Evolutionary conservation across 768 basidiomycete genomes (phyloP).

Genomic region (Suillus discolor): DNA sequence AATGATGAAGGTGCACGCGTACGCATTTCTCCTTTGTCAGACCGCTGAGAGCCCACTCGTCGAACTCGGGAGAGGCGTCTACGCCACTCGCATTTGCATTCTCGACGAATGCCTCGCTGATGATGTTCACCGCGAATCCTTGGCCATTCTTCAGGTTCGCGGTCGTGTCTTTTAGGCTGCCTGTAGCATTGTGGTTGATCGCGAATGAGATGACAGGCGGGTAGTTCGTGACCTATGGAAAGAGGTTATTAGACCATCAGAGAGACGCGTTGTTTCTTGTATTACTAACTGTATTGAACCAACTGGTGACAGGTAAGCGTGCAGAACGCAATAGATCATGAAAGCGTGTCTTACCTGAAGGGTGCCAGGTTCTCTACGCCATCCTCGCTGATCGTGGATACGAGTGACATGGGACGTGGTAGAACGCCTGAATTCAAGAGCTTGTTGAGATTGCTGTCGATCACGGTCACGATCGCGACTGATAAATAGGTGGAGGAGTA

Average conservation of each 20-base stretch:
- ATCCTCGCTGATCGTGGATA: conserved; percentile 37
- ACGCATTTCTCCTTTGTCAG: conserved; percentile 43
- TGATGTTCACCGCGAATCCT: conserved; percentile 55
- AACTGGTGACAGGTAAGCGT: conserved; percentile 14
- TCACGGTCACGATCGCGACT: too few species aligned
- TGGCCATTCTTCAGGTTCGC: conserved; percentile 48
- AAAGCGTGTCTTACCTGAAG: conserved; percentile 33
- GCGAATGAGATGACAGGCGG: conserved; percentile 43
- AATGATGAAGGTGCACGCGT: conserved; percentile 3
- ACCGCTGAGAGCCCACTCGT: conserved; percentile 46
- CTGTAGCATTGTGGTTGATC: conserved; percentile 17
- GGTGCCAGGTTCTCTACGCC: conserved; percentile 44
- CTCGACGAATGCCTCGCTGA: conserved; percentile 51
- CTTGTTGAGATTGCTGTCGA: conserved; percentile 29
- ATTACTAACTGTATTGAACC: conserved; percentile 28
- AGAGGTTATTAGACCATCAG: too few species aligned
- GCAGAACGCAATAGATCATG: neutral
- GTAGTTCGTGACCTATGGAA: conserved; percentile 21
- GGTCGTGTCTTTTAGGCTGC: conserved; percentile 42
- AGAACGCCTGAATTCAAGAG: conserved; percentile 40
- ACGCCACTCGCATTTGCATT: conserved; percentile 38
- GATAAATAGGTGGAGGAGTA: neutral
- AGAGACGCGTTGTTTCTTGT: too few species aligned
- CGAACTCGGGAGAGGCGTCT: conserved; percentile 38
- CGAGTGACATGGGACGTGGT: conserved; percentile 48